Base-by-base conservation (phyloP, 768 basidiomycete species). In the Boletus rufocinnamomeus region DNA sequence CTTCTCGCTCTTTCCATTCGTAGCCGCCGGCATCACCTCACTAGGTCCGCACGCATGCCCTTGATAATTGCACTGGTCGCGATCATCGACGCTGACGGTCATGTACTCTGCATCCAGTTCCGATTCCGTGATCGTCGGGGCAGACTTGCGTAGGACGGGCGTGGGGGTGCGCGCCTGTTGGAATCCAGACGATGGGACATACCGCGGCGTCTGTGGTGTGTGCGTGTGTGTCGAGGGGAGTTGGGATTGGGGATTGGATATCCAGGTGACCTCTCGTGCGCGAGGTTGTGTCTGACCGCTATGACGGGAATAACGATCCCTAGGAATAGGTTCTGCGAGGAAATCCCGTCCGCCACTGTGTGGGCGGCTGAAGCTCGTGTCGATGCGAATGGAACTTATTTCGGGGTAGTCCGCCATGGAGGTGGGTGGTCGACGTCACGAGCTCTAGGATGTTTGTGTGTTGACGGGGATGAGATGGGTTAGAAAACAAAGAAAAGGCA, bases 21-120 rank as follows among this genome's bases (percentile, higher is more conserved):
- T 27, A 43, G 63, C 62, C 25, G 51, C 50, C 8, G 65, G 60
- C 46, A 62, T n/a, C 37, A 52, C 65, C 56, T 71, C 72, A 51
- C 50, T 65, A 58, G 63, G 56, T 8, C 73, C 71, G 51, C 68
- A 53, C 10, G 56, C 64, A 46, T 73, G 65, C 19, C 60, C 59
- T 17, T 49, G 56, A 57, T 59, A 56, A 27, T 62, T 28, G 45
- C 48, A 59, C 3, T 71, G 70, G 32, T 63, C 67, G 23, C 57
- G 57, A 48, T 64, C 62, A 5, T 66, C 67, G 6, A 73, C 62
- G 28, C 57, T 70, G 60, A 73, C 69, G 6, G 72, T 73, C 71
- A 73, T 74, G 54, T 73, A 73, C 48, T 74, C 73, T 46, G 69
- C 69, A 27, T 72, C 70, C 19, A 72, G 32, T 19, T 73, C 72